Evolutionary conservation across 345 rosid species (phyloP), one percentile per base, ranked within the genome.

Genomic region (Atalantia buxifolia): DNA sequence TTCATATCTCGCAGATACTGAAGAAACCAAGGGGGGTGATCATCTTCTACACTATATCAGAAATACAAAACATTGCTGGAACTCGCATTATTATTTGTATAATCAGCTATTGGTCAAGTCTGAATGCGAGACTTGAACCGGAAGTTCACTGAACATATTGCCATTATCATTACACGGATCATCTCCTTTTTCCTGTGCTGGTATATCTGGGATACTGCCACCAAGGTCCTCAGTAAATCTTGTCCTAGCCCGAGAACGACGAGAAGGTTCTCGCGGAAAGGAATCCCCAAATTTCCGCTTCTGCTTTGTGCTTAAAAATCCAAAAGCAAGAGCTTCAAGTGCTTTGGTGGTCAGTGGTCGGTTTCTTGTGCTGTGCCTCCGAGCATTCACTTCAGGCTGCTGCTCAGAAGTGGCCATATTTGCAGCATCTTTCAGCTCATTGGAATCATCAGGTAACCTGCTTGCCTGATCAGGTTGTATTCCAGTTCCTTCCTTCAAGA

Each of bases 331-430:
- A 60, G 93, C 93, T 83, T 90, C 93, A 72, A 90, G 84, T 18
- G 93, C 93, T 84, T 88, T 90, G 3, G 88, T 74, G 38, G 91
- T 88, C 68, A 69, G 81, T 21, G 89, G 90, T 21, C 91, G 76
- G 79, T 80, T 90, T 81, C 93, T 81, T 18, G 85, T 88, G 79
- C 93, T 84, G 27, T 88, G 91, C 79, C 93, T 84, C 66, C 90
- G 80, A 38, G 78, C 57, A 73, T 74, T 82, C 71, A 59, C 57
- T 35, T 30, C 35, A 68, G 84, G 72, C 59, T 77, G 84, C 74
- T 81, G 83, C 80, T 63, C 84, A 0, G 78, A 21, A 69, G 56
- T 10, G 38, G 74, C 81, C 40, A 71, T 57, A 31, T 71, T 35
- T 12, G 27, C 33, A 27, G 55, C 25, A 36, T 74, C 42, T 53